Base-by-base conservation (phyloP, 129 eudicot genomes). In the Helianthus annuus region DNA sequence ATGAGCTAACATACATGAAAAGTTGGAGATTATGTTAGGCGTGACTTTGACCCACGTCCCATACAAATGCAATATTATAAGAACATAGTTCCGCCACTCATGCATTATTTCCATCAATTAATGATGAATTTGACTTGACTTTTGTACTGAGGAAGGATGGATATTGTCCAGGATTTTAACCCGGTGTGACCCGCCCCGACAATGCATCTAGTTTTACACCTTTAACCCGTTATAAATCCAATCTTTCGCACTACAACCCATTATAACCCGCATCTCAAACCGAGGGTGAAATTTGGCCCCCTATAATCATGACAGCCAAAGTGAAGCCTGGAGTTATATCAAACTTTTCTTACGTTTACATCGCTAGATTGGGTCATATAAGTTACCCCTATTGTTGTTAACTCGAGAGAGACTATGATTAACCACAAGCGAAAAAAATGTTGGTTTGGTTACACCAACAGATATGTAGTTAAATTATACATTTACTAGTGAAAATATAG, bases 61-160 rank as follows among this genome's bases (percentile, higher is more conserved):
- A 27, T 11, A 27, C 6, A 53, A 19, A 38, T 13, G 65, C 65
- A 12, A 12, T 59, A 12, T 1, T 15, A 1, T 3, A 57, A 69
- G 36, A 32, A 53, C 42, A 38, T 6, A 38, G 54, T 39, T 70
- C 64, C 64, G 52, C 38, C 51, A 69, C 74, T 69, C 64, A 17
- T 69, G 74, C 74, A 69, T 52, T 53, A 38, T 44, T 10, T 69
- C 10, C 64, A 38, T 69, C 74, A 69, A 55, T 16, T 39, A 55
- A 55, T 3, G 66, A 70, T 22, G 10, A 55, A 10, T 54, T 13
- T 70, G 60, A 55, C 66, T 70, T 70, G 66, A 70, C 66, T 55
- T 70, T 55, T 38, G 65, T 45, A 70, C 4, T 1, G 5, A 36
- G 8, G 29, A 52, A 45, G 42, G 16, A 32, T 34, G 66, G 66